These are phyloP conservation scores for Vitis hybrid DNA, from an alignment of 177 flowering plant genomes.

Conservation along the genomic window DNA sequence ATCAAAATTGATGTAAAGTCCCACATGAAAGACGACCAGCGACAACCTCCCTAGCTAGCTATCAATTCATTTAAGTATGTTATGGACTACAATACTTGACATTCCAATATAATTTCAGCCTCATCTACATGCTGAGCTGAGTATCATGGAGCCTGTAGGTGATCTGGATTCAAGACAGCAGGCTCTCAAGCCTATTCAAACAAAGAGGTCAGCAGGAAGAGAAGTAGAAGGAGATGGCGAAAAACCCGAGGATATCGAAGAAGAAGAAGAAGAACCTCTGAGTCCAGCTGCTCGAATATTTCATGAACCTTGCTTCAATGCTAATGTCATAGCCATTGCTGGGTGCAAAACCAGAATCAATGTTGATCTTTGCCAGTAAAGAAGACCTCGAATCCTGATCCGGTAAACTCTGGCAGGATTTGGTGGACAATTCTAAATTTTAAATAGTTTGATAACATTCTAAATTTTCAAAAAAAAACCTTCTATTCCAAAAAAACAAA, in stretches of 20 bases:
- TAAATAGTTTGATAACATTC: too few relatives aligned
- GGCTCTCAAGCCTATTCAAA: slow-evolving; percentile 10
- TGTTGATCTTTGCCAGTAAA: slow-evolving; percentile 22
- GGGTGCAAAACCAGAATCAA: slow-evolving; percentile 32
- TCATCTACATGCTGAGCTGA: too few relatives aligned
- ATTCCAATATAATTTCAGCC: too few relatives aligned
- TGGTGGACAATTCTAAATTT: slow-evolving; percentile 20
- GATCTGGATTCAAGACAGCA: slow-evolving; percentile 10
- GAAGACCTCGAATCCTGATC: not conserved
- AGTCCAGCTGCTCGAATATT: slow-evolving; percentile 47
- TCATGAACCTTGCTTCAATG: slow-evolving; percentile 39
- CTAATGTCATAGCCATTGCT: slow-evolving; percentile 30
- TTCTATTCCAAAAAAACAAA: too few relatives aligned
- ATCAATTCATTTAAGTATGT: too few relatives aligned
- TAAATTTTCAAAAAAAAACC: too few relatives aligned
- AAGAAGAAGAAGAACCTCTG: slow-evolving; percentile 26
- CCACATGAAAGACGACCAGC: not conserved
- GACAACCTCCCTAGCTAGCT: too few relatives aligned
- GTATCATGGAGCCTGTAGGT: slow-evolving; percentile 10
- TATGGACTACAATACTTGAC: too few relatives aligned
- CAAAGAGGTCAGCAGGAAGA: not conserved
- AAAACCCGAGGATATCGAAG: not conserved
- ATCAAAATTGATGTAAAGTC: too few relatives aligned
- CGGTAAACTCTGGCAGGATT: not conserved
- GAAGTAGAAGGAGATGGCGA: not conserved